Percentiles rank a stretch among this genome's conserved stretches.
Evolutionary conservation across 768 basidiomycete genomes (phyloP).

Genomic region (Kwoniella newhampshirensis): DNA sequence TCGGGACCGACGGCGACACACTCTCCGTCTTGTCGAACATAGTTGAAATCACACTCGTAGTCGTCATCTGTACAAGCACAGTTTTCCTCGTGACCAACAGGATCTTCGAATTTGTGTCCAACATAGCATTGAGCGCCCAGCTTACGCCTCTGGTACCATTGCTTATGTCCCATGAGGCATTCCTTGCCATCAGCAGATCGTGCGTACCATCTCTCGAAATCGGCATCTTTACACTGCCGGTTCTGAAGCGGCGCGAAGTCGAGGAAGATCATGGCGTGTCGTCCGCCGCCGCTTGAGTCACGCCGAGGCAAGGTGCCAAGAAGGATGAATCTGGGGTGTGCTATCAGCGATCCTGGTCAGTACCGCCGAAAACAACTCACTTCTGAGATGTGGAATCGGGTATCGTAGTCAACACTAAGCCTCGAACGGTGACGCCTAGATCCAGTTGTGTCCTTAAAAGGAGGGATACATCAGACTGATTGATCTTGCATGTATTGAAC

Average conservation of each 20-base stretch:
- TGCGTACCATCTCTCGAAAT: slow-evolving; percentile 89
- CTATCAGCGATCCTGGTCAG: slow-evolving; percentile 6
- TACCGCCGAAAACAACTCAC: slow-evolving; percentile 15
- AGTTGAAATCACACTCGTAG: slow-evolving; percentile 70
- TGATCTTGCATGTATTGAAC: background rate
- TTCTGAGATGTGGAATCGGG: slow-evolving; percentile 96
- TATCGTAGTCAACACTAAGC: slow-evolving; percentile 77
- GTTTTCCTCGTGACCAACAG: slow-evolving; percentile 74
- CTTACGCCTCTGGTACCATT: slow-evolving; percentile 91
- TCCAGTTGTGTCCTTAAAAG: slow-evolving; percentile 65
- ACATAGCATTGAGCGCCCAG: slow-evolving; percentile 81
- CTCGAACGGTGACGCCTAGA: slow-evolving; percentile 69
- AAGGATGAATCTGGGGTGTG: slow-evolving; percentile 63
- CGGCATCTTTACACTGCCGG: slow-evolving; percentile 66
- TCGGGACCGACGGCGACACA: slow-evolving; percentile 88
- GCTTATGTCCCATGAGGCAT: slow-evolving; percentile 96
- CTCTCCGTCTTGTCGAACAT: slow-evolving; percentile 62
- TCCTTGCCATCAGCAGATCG: slow-evolving; percentile 63
- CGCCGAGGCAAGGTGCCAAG: slow-evolving; percentile 71
- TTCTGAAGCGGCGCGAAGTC: slow-evolving; percentile 74
- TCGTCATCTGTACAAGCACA: slow-evolving; percentile 84
- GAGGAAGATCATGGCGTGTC: slow-evolving; percentile 71
- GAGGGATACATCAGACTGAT: background rate
- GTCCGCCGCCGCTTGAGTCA: slow-evolving; percentile 60
- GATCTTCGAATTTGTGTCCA: slow-evolving; percentile 83